phyloP scores from a whole-genome alignment of 1,284 basidiomycete species.

The Mycena sp. region DNA sequence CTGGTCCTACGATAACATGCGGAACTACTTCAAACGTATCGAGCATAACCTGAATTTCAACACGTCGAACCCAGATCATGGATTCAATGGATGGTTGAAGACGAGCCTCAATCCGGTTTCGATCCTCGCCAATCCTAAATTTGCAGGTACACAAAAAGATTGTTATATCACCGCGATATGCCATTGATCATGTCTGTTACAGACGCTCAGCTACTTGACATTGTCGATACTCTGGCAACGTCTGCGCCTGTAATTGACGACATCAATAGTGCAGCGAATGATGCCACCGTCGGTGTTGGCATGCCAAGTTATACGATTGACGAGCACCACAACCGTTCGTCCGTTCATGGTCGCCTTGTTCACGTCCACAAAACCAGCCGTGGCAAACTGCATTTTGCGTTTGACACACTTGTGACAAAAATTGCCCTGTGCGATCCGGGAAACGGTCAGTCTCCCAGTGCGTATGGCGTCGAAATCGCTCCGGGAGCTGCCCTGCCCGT shows the following conservation, averaged over 20 bases:
- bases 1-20: conserved; percentile 35
- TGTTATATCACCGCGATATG: neutral
- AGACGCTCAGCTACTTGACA: conserved; percentile 14
- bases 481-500: conserved; percentile 36
- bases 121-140: conserved; percentile 24
- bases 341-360: conserved; percentile 32
- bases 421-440: conserved; percentile 35
- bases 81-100: conserved; percentile 35
- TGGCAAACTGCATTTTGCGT: conserved; percentile 26
- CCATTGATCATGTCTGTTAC: neutral
- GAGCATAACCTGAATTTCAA: conserved; percentile 29
- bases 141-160: conserved; percentile 18
- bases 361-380: conserved; percentile 19
- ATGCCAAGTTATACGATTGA: conserved; percentile 33
- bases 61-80: conserved; percentile 29
- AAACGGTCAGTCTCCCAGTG: conserved; percentile 19
- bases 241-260: conserved; percentile 29
- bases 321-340: conserved; percentile 33
- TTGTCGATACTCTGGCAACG: neutral
- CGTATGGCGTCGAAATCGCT: conserved; percentile 39
- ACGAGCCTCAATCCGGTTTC: conserved; percentile 30
- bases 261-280: conserved; percentile 29
- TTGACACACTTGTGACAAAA: conserved; percentile 39
- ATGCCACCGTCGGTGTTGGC: conserved; percentile 29
- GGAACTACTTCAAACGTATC: conserved; percentile 33